Base-by-base conservation (phyloP, 176 grass and related monocot genomes). In the Ananas comosus region DNA sequence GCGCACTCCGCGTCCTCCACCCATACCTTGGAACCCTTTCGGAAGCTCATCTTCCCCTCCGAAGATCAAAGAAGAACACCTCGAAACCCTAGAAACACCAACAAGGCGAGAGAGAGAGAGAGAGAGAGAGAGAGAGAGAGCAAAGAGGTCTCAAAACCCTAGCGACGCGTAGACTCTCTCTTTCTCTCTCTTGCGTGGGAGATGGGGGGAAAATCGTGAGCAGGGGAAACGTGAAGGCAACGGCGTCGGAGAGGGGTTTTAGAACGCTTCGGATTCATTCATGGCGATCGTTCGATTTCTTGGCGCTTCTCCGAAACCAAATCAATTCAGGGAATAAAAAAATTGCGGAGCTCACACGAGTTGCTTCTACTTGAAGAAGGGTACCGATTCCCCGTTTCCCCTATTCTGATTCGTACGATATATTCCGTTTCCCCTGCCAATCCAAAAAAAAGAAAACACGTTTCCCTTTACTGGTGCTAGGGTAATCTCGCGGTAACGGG, bases 1-100 rank as follows among this genome's bases (percentile, higher is more conserved):
- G 86, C 94, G 52, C 83, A 78, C 61, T 86, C 89, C 80, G 85
- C 92, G 80, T 97, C 94, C 75, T 93, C 84, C 29, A 97, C 70
- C 89, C 94, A 97, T 1, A 93, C 94, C 79, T 90, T 97, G 64
- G 80, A 90, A 50, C 94, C 94, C 82, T 93, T 93, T 76, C 86
- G 79, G 65, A 81, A 97, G 84, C 89, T 90, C 86, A 97, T 92
- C 84, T 76, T 74, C 53, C 18, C 51, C 66, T 16, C 64, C 48
- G 3, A 50, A 52, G 12, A 66, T 51, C 75, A 10, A 29, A 58
- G 22, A 70, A 14, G 21, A 73, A 4, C 23, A 64, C 64, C 10
- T 42, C 47, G 69, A 50, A 67, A 76, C 65, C 71, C 64, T 68
- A 64, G 50, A 67, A 19, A 69, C 48, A 2, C 57, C 27, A 42